These are phyloP conservation scores for Aureobasidium sp. DNA, from an alignment of 2,329 filamentous ascomycete genomes.

Conservation along the genomic window DNA sequence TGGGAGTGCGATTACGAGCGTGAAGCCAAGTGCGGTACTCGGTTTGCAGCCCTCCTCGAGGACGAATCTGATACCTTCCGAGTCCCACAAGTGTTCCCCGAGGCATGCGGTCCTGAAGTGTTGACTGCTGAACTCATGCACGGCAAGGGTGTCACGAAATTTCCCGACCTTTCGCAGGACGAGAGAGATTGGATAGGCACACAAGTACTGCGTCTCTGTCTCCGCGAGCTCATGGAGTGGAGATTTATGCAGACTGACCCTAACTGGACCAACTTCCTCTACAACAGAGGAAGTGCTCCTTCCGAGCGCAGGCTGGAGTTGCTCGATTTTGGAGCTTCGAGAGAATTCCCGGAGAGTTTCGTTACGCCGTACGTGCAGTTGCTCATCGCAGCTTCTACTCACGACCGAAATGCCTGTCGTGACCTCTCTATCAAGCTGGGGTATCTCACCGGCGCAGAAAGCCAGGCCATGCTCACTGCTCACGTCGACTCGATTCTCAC, in stretches of 20 bases:
- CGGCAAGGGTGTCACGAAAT: conserved; percentile 77
- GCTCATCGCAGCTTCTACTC: conserved; percentile 68
- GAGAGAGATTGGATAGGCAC: conserved; percentile 96
- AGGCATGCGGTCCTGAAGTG: conserved; percentile 79
- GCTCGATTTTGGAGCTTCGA: conserved; percentile 88
- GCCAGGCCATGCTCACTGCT: conserved; percentile 76
- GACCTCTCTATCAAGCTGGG: conserved; percentile 69
- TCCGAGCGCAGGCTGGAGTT: conserved; percentile 62
- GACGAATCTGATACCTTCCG: conserved; percentile 67
- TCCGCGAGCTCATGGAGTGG: conserved; percentile 91
- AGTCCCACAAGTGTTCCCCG: conserved; percentile 69
- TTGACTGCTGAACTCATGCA: conserved; percentile 90
- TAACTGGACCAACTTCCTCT: conserved; percentile 99
- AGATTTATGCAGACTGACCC: conserved; percentile 98
- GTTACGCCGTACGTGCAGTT: conserved; percentile 72
- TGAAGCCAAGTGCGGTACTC: conserved; percentile 72
- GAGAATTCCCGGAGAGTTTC: conserved; percentile 76
- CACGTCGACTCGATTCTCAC: conserved; percentile 85
- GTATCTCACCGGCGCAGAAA: conserved; percentile 89
- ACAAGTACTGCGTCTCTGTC: conserved; percentile 82
- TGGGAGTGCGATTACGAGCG: conserved; percentile 97
- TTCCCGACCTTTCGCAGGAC: conserved; percentile 63
- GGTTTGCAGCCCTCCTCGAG: conserved; percentile 71
- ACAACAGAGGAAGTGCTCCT: background rate
- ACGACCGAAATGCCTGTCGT: conserved; percentile 58